Conservation (phyloP, 148 eudicot genomes). For the Nepenthes gracilis region DNA sequence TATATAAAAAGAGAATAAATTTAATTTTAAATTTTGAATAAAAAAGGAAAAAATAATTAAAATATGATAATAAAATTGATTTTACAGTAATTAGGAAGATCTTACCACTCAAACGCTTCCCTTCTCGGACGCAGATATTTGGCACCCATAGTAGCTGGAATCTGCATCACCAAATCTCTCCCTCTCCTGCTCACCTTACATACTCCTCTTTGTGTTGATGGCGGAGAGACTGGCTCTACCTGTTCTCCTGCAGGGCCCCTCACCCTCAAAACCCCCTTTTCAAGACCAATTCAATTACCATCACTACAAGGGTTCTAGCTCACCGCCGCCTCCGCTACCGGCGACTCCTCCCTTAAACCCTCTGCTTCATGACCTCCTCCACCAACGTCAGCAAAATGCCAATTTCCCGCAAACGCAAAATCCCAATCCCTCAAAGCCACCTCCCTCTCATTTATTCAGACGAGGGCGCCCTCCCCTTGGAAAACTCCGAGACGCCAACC, state of each 20-base stretch:
- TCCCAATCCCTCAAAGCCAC: conserved; percentile 8
- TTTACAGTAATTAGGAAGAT: too few relatives aligned
- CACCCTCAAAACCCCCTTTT: conserved; percentile 43
- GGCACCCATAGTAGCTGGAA: too few relatives aligned
- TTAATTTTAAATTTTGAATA: too few relatives aligned
- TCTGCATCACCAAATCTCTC: too few relatives aligned
- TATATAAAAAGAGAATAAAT: too few relatives aligned
- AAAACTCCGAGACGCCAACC: conserved; percentile 54
- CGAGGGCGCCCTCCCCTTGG: conserved; percentile 46
- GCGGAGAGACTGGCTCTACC: conserved; percentile 58
- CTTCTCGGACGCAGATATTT: too few relatives aligned
- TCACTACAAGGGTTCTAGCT: conserved; percentile 6
- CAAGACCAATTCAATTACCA: conserved; percentile 23
- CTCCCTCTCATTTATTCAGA: conserved; percentile 15
- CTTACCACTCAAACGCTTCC: too few relatives aligned
- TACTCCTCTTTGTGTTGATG: conserved; percentile 18
- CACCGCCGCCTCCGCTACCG: conserved; percentile 9
- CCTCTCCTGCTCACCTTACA: not conserved
- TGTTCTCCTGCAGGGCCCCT: conserved; percentile 43
- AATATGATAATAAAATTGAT: too few relatives aligned
- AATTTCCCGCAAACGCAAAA: conserved; percentile 6
- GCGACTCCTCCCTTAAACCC: conserved; percentile 26
- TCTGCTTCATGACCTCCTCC: conserved; percentile 25
- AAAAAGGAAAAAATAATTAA: too few relatives aligned
- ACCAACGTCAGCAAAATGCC: conserved; percentile 13